These are phyloP conservation scores for Leccinellum luteum DNA, from an alignment of 768 basidiomycete genomes.

Conservation along the genomic window DNA sequence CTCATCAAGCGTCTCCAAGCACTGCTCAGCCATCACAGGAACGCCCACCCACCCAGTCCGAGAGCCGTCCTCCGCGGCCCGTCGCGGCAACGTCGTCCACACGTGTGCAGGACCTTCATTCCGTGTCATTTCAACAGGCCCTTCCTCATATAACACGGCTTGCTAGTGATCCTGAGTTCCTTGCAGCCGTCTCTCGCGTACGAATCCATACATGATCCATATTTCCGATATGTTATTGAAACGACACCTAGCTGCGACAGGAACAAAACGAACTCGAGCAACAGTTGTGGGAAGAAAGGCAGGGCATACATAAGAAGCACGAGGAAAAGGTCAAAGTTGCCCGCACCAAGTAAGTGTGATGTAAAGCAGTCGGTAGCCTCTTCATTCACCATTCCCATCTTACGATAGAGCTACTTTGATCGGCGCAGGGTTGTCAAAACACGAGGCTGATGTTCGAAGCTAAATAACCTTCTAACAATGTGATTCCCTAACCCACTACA, in stretches of 20 bases:
- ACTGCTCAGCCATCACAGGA: conserved; percentile 13
- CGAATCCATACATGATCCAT: conserved; percentile 8
- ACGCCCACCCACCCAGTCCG: conserved; percentile 7
- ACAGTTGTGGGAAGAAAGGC: conserved; percentile 66
- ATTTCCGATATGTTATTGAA: conserved; percentile 8
- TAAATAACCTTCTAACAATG: conserved; percentile 3
- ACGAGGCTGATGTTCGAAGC: conserved; percentile 47
- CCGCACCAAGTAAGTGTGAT: conserved; percentile 53
- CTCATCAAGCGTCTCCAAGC: conserved; percentile 7
- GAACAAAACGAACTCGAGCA: conserved; percentile 71
- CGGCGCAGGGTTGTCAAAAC: conserved; percentile 61
- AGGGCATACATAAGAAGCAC: conserved; percentile 58
- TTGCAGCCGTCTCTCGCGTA: conserved; percentile 53
- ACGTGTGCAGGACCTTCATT: conserved; percentile 39
- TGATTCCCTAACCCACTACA: conserved; percentile 14
- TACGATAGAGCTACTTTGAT: conserved; percentile 60
- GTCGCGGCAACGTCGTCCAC: conserved; percentile 4
- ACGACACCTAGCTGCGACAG: conserved; percentile 53
- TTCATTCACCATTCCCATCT: conserved; percentile 3
- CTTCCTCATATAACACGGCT: conserved; percentile 64
- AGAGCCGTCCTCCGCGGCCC: conserved; percentile 15
- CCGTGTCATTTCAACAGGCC: conserved; percentile 65
- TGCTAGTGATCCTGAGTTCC: conserved; percentile 50
- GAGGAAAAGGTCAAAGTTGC: conserved; percentile 71
- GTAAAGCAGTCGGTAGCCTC: background rate